Conservation (phyloP, 169 alveolate genomes). For the Babesia caballi region DNA sequence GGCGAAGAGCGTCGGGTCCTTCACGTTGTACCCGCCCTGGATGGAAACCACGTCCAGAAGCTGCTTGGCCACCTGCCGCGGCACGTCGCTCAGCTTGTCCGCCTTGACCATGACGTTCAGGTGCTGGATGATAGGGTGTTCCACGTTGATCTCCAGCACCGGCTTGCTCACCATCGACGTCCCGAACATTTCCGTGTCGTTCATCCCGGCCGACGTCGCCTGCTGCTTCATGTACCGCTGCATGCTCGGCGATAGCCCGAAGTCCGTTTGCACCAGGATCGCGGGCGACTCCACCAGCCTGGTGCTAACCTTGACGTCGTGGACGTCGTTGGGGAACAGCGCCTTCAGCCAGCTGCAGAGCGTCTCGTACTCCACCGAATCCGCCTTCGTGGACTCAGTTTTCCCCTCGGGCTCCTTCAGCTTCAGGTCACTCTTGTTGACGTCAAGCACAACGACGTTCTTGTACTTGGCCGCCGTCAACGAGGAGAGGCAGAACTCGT, state of each 20-base stretch:
- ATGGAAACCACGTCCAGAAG: constrained; percentile 75
- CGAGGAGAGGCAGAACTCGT: constrained; percentile 93
- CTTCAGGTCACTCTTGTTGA: constrained; percentile 92
- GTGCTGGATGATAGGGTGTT: constrained; percentile 90
- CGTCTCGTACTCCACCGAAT: constrained; percentile 76
- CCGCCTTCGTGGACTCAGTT: not conserved
- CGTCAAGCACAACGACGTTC: constrained; percentile 88
- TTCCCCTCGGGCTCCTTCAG: constrained; percentile 74
- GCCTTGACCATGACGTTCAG: constrained; percentile 76
- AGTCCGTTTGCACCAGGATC: constrained; percentile 88
- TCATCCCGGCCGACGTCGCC: constrained; percentile 91
- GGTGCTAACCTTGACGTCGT: constrained; percentile 85
- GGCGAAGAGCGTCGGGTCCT: constrained; percentile 81
- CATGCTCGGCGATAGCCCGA: constrained; percentile 95
- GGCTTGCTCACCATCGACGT: constrained; percentile 90
- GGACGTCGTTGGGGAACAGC: constrained; percentile 82
- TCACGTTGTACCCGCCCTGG: constrained; percentile 81
- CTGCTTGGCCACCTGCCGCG: constrained; percentile 76
- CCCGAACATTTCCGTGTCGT: constrained; percentile 80
- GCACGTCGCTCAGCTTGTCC: constrained; percentile 64
- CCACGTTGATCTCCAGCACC: constrained; percentile 91
- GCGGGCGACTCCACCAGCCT: constrained; percentile 91
- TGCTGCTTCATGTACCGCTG: constrained; percentile 93
- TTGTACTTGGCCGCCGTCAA: constrained; percentile 86
- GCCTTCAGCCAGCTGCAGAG: constrained; percentile 88